A percentile compares a stretch with the other conserved stretches of the same genome.
These are phyloP conservation scores for Sphenostylis stenocarpa DNA, from an alignment of 306 rosid genomes.

Conservation along the genomic window DNA sequence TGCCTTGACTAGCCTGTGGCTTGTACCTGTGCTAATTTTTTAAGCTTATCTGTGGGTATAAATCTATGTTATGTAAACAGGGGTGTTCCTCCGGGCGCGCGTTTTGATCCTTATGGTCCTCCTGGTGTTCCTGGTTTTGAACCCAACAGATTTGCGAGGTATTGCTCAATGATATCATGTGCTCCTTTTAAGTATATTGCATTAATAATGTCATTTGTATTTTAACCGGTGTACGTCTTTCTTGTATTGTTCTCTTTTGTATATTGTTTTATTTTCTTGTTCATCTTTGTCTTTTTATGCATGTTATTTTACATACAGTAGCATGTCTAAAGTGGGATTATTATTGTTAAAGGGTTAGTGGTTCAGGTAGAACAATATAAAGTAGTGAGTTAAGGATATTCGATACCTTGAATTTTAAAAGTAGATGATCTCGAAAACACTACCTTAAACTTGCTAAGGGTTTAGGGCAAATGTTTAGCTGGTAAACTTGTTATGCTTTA, in stretches of 20 bases:
- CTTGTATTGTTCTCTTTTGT: background rate
- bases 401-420: background rate
- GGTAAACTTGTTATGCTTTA: background rate
- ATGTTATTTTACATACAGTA: background rate
- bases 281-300: background rate
- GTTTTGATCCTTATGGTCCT: constrained; percentile 88
- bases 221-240: background rate
- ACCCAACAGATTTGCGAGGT: constrained; percentile 72
- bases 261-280: background rate
- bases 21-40: background rate
- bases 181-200: background rate
- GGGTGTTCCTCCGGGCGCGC: constrained; percentile 88
- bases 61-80: constrained; percentile 47
- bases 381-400: background rate
- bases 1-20: background rate
- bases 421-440: background rate
- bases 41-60: background rate
- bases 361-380: background rate
- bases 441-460: background rate
- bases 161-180: background rate
- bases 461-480: background rate
- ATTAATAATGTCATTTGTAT: background rate
- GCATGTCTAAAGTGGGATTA: background rate
- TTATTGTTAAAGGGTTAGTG: background rate
- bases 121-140: constrained; percentile 87